phyloP scores from a whole-genome alignment of 129 eudicot genomes.

The Chrysanthemum makinoi region DNA sequence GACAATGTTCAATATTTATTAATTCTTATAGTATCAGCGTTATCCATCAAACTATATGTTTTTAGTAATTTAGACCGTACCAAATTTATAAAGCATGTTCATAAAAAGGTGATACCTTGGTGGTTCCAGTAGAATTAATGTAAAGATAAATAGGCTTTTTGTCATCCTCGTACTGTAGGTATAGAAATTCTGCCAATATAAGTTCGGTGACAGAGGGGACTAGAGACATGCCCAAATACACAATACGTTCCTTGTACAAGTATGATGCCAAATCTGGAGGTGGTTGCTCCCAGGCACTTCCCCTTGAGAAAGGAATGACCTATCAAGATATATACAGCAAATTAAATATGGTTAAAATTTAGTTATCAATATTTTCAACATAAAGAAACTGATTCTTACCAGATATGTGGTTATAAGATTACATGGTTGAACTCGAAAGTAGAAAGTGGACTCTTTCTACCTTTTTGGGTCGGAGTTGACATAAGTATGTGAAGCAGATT shows the following conservation, averaged over 20 bases:
- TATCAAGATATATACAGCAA: constrained; percentile 30
- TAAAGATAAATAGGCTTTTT: constrained; percentile 86
- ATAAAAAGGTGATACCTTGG: constrained; percentile 55
- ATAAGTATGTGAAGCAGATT: too few species aligned
- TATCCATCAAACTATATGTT: constrained; percentile 1
- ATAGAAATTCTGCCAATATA: constrained; percentile 74
- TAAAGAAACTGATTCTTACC: constrained; percentile 5
- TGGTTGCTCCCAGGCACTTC: constrained; percentile 82
- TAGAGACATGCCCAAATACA: constrained; percentile 85
- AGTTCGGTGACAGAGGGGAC: constrained; percentile 79
- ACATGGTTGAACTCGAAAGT: not conserved
- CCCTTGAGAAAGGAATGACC: constrained; percentile 90
- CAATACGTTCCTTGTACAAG: constrained; percentile 70
- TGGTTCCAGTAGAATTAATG: constrained; percentile 90
- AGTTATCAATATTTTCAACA: not conserved
- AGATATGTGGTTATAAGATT: not conserved
- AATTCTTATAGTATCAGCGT: not conserved
- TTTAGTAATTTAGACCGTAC: not conserved
- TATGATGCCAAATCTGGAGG: constrained; percentile 96
- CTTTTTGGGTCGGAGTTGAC: too few species aligned
- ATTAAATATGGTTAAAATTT: not conserved
- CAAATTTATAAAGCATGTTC: not conserved
- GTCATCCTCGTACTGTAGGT: constrained; percentile 69
- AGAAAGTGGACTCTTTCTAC: not conserved
- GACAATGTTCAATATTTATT: constrained; percentile 1